Base-by-base conservation (phyloP, 331 rosid genomes). In the Prunus yedoensis region DNA sequence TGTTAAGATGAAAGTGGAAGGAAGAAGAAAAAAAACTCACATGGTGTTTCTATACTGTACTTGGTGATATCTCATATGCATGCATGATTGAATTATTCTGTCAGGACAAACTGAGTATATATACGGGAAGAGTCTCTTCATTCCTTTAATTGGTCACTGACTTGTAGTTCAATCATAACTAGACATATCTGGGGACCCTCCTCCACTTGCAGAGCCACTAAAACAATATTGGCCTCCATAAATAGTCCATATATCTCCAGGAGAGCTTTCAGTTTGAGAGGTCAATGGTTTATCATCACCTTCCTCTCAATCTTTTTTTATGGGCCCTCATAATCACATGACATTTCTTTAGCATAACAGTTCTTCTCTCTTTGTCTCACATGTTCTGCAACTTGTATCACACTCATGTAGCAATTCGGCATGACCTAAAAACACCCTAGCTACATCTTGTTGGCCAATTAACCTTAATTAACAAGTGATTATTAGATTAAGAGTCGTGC, bases 201-300 rank as follows among this genome's bases (percentile, higher is more conserved):
- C 21, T 78, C 93, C 80, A 86, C 88, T 90, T 89, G 83, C 66
- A 75, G 80, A 76, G 77, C 76, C 90, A 87, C 80, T 77, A 52
- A 79, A 77, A 67, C 78, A 49, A 49, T 11, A 84, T 66, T 81
- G 73, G 82, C 81, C 68, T 38, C 77, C 84, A 83, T 53, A 49
- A 38, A 38, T 7, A 38, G 43, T 7, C 43, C 43, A 38, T 38
- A 38, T 13, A 10, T 81, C 85, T 60, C 72, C 77, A 63, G 68
- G 63, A 45, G 53, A 45, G 11, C 51, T 27, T 38, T 38, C 9
- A 38, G 43, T 38, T 38, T 38, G 43, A 38, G 43, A 80, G 81
- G 84, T 84, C 86, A 84, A 85, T 81, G 81, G 85, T 80, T 68
- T 28, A 11, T 38, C 43, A 38, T 59, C 67, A 58, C 76, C 67